phyloP scores from a whole-genome alignment of 805 yeast genomes.

The Metschnikowia hibisci region DNA sequence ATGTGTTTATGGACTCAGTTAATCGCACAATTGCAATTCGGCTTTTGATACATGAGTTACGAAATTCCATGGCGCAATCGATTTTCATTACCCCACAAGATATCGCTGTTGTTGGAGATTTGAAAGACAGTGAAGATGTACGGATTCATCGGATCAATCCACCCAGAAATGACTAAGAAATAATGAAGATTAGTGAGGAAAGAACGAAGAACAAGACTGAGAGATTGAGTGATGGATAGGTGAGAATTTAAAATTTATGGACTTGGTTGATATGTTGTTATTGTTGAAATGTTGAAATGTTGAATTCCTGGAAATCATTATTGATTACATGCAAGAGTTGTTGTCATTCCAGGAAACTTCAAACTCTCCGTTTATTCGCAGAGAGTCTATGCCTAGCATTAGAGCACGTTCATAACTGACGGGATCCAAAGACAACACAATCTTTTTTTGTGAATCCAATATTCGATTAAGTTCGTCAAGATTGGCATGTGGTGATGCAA shows the following conservation, averaged over 20 bases:
- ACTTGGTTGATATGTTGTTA: too few species aligned
- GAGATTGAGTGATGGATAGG: too few species aligned
- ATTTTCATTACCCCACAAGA: slow-evolving; percentile 94
- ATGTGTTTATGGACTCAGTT: slow-evolving; percentile 95
- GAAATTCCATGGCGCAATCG: slow-evolving; percentile 70
- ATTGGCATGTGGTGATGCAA: slow-evolving; percentile 9
- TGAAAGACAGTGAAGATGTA: slow-evolving; percentile 46
- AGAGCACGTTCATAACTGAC: background rate
- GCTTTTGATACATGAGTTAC: slow-evolving; percentile 65
- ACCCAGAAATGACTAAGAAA: slow-evolving; percentile 26
- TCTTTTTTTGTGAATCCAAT: background rate
- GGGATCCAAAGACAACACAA: background rate
- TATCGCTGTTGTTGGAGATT: slow-evolving; percentile 64
- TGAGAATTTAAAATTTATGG: too few species aligned
- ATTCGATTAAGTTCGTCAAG: slow-evolving; percentile 1
- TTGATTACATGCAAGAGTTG: background rate
- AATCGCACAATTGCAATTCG: slow-evolving; percentile 77
- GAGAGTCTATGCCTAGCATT: background rate
- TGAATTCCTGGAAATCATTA: background rate
- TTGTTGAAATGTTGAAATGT: too few species aligned
- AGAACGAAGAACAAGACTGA: background rate
- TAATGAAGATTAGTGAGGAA: background rate
- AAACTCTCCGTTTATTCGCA: background rate
- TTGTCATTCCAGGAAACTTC: background rate
- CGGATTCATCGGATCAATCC: slow-evolving; percentile 57